Evolutionary conservation across 768 basidiomycete species (phyloP), one percentile per base, ranked within the genome.

Genomic region (Psilocybe tampanensis): DNA sequence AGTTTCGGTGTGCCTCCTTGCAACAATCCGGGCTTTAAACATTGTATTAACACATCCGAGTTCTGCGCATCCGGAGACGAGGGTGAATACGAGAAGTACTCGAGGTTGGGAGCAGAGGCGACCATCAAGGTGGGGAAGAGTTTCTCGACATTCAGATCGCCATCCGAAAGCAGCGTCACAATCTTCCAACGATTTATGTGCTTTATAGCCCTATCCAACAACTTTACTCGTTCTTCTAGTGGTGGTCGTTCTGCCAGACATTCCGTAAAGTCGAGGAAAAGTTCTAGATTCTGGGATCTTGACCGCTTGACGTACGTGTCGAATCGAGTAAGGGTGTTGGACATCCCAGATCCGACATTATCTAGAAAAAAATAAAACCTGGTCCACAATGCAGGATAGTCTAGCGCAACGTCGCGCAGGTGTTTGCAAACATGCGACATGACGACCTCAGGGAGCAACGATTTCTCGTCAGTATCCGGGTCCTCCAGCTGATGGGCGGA

Each of bases 401-500:
- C 42, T n/a, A 69, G 54, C 1, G 63, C 53, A 7, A 65, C 44
- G 11, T 49, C 24, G 6, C 68, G 60, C 66, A 64, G 67, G 12
- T 50, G 55, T 2, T 56, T 41, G 44, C 68, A 69, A 4, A 69
- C 64, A 50, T 66, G 66, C 1, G 66, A 64, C 8, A 69, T 52
- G 7, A 57, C 53, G 12, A 69, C 61, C 32, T 66, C 66, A 36
- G 52, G 53, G n/a, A 60, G 42, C 8, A n/a, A 8, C 4, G 15
- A 23, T 54, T 29, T 29, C 9, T 29, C 29, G 4, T 26, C 26
- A 5, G 45, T 34, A 7, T 49, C 29, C 1, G 15, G 43, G 5
- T 47, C 43, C 52, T 45, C 23, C 41, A 41, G 23, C 21, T 43
- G 4, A 26, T 2, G 24, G 2, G 34, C 26, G 18, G 34, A 29